Conservation (phyloP, 2,329 filamentous ascomycete species). For the Purpureocillium takamizusanense region DNA sequence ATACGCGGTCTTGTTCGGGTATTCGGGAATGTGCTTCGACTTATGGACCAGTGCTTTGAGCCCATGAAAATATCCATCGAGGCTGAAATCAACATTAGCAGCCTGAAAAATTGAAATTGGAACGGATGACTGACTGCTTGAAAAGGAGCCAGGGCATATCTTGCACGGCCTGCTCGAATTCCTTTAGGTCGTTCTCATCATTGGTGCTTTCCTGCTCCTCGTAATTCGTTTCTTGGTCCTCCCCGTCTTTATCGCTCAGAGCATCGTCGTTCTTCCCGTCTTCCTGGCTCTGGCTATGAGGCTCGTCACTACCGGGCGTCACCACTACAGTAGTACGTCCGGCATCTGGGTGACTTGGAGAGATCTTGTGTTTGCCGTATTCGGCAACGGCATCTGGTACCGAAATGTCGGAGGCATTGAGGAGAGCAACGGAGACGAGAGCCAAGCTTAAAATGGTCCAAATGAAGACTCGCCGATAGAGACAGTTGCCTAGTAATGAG, state of each 20-base stretch:
- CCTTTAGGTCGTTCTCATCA: constrained; percentile 19
- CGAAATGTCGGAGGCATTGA: constrained; percentile 19
- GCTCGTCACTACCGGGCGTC: background rate
- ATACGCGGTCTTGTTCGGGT: constrained; percentile 41
- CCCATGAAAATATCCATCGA: constrained; percentile 74
- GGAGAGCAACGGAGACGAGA: constrained; percentile 31
- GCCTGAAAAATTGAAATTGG: no score
- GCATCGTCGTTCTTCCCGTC: no score
- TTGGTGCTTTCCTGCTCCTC: no score
- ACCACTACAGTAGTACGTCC: background rate
- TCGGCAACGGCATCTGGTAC: constrained; percentile 4
- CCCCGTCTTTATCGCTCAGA: no score
- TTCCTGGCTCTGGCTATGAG: no score
- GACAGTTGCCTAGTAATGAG: constrained; percentile 38
- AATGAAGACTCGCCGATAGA: constrained; percentile 42
- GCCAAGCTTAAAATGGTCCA: constrained; percentile 35
- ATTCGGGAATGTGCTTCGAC: constrained; percentile 61
- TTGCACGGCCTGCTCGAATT: constrained; percentile 11
- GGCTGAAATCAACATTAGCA: constrained; percentile 34
- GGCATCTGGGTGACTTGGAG: background rate
- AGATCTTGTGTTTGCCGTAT: background rate
- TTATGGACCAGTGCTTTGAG: constrained; percentile 60
- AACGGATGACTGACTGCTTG: constrained; percentile 21
- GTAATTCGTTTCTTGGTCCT: no score
- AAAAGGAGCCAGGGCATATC: constrained; percentile 31